Conservation (phyloP, 371 early-diverging fungal species). For the Rhizomucor pusillus region DNA sequence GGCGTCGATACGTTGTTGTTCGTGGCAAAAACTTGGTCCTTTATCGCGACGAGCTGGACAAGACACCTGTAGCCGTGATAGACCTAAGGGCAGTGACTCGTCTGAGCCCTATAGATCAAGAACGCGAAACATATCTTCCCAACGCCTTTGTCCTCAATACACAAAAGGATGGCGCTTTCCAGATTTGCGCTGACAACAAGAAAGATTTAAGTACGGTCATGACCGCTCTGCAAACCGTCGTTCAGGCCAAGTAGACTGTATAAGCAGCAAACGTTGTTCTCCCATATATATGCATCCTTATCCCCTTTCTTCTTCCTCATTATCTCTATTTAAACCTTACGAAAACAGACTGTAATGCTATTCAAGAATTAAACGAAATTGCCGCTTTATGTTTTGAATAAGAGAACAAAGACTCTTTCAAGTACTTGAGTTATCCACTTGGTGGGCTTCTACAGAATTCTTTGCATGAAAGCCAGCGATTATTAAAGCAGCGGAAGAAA, state of each 20-base stretch:
- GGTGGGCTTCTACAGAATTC: too few species aligned
- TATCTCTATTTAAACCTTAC: too few species aligned
- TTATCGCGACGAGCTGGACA: slow-evolving; percentile 23
- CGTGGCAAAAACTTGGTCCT: slow-evolving; percentile 18
- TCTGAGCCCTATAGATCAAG: slow-evolving; percentile 30
- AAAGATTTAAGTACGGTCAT: slow-evolving; percentile 30
- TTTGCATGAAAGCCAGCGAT: too few species aligned
- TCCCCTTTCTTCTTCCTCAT: slow-evolving; percentile 1
- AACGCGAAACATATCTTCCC: slow-evolving; percentile 41
- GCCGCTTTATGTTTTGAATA: too few species aligned
- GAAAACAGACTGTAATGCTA: too few species aligned
- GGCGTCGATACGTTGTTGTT: slow-evolving; percentile 18
- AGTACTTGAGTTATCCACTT: too few species aligned
- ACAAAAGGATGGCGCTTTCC: slow-evolving; percentile 27
- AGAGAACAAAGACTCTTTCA: too few species aligned
- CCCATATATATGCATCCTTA: neutral
- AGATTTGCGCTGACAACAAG: slow-evolving; percentile 38
- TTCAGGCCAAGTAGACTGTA: slow-evolving; percentile 10
- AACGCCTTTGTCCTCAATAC: slow-evolving; percentile 38
- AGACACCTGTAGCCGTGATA: slow-evolving; percentile 42
- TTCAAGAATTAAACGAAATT: too few species aligned
- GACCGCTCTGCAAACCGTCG: slow-evolving; percentile 36
- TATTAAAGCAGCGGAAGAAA: too few species aligned
- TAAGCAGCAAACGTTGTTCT: too few species aligned
- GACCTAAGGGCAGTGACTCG: slow-evolving; percentile 29